Conservation (phyloP, 257 asterid genomes). For the Solanum piurae region DNA sequence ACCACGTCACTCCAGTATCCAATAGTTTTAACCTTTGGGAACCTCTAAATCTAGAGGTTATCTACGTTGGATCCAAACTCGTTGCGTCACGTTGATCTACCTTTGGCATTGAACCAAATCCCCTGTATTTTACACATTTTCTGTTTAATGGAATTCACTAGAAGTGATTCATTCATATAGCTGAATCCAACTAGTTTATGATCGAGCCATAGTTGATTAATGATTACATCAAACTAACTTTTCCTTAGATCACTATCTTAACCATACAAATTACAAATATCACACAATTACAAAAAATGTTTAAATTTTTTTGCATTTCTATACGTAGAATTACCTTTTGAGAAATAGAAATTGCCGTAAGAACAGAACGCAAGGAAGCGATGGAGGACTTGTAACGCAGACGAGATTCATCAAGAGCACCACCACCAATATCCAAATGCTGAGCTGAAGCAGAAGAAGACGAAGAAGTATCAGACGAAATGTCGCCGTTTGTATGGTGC, state of each 20-base stretch:
- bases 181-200: not conserved
- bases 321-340: slow-evolving; percentile 39
- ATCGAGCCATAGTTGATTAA: not conserved
- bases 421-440: slow-evolving; percentile 62
- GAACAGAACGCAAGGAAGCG: slow-evolving; percentile 56
- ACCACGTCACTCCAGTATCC: not conserved
- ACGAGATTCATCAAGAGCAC: slow-evolving; percentile 86
- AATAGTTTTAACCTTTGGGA: not conserved
- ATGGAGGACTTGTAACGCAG: slow-evolving; percentile 63
- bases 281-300: not conserved
- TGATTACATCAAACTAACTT: not conserved
- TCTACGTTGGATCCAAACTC: not conserved
- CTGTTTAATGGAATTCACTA: not conserved
- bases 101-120: not conserved
- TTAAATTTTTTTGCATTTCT: not conserved
- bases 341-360: slow-evolving; percentile 46
- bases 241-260: not conserved
- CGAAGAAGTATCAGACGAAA: slow-evolving; percentile 38
- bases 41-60: not conserved
- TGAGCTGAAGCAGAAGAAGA: slow-evolving; percentile 46
- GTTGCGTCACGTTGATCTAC: not conserved
- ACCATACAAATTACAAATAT: not conserved
- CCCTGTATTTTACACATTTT: not conserved
- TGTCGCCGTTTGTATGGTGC: slow-evolving; percentile 37
- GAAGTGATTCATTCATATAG: not conserved